Evolutionary conservation across 75 land plant genomes (phyloP), one percentile per base, ranked within the genome.

Genomic region (Pinus taeda): DNA sequence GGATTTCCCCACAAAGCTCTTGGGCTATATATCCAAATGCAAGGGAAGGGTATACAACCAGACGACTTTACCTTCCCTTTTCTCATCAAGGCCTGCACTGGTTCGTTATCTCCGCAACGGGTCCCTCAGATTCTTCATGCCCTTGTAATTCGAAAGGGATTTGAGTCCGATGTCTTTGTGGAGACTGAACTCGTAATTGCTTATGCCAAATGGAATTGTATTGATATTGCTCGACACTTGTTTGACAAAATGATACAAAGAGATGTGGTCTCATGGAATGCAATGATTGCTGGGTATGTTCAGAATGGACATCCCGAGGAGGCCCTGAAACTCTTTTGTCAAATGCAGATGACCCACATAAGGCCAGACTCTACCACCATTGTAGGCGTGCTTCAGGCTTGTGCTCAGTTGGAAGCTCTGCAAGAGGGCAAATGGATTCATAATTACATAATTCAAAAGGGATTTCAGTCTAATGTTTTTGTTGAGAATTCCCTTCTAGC

Each of bases 401-500:
- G 76, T 67, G 18, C 58, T 9, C 26, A 20, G 15, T 20, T 78
- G 6, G 56, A 18, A 21, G 36, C 57, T 14, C 6, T 73, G 18
- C 24, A 56, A 73, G 57, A 87, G 59, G 94, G 85, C 3, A 4
- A 77, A 37, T 60, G 75, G 69, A 56, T 92, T 3, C 91, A 92
- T 65, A 81, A 79, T 37, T 81, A 77, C 75, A 33, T 37, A 70
- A 74, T 59, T 66, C 81, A 81, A 3, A 56, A 83, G 22, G 45
- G 55, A 0, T 74, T 12, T 75, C 83, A 88, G 82, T 49, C 55
- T 49, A 49, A 49, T 49, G 80, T 85, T 53, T 70, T 83, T 78
- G 89, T 86, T 15, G 77, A 79, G 6, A 82, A 81, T 78, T 75
- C 93, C 12, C 80, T 93, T 36, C 76, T 83, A 59, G 85, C 86